phyloP scores from a whole-genome alignment of 2,329 filamentous ascomycete species.

The Fusarium euwallaceae region DNA sequence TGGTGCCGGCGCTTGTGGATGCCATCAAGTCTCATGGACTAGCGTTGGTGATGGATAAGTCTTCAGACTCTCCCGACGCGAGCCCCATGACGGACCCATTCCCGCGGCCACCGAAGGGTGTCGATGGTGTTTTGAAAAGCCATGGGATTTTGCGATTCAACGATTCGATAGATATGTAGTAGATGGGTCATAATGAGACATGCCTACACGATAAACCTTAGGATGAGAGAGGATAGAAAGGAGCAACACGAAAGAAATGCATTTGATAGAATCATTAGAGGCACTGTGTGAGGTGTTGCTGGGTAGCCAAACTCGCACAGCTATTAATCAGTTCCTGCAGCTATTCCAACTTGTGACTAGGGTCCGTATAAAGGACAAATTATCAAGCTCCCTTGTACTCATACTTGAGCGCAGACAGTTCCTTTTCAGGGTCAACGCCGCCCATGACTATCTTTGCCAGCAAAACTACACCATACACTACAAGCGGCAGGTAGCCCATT shows the following conservation, averaged over 20 bases:
- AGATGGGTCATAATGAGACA: conserved; percentile 48
- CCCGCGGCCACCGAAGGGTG: conserved; percentile 78
- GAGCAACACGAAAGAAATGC: conserved; percentile 8
- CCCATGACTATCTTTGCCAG: conserved; percentile 75
- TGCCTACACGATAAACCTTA: conserved; percentile 32
- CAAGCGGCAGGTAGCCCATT: conserved; percentile 64
- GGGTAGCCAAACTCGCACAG: conserved; percentile 2
- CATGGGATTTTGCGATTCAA: conserved; percentile 94
- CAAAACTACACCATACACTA: conserved; percentile 73
- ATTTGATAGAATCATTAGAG: conserved; percentile 23
- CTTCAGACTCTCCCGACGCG: conserved; percentile 65
- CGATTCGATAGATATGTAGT: conserved; percentile 85
- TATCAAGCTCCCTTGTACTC: conserved; percentile 74
- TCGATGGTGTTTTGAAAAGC: conserved; percentile 87
- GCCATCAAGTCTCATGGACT: conserved; percentile 95
- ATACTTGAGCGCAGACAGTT: conserved; percentile 73
- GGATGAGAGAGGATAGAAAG: conserved; percentile 33
- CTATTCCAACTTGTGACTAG: neutral
- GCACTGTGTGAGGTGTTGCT: conserved; percentile 1
- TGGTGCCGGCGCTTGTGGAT: conserved; percentile 91
- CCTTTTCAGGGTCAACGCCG: conserved; percentile 75
- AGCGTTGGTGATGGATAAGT: conserved; percentile 90
- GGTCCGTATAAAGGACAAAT: neutral
- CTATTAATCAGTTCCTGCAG: neutral
- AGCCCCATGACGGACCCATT: conserved; percentile 63